Conservation (phyloP, 306 rosid species). For the Hippophae gyantsensis region DNA sequence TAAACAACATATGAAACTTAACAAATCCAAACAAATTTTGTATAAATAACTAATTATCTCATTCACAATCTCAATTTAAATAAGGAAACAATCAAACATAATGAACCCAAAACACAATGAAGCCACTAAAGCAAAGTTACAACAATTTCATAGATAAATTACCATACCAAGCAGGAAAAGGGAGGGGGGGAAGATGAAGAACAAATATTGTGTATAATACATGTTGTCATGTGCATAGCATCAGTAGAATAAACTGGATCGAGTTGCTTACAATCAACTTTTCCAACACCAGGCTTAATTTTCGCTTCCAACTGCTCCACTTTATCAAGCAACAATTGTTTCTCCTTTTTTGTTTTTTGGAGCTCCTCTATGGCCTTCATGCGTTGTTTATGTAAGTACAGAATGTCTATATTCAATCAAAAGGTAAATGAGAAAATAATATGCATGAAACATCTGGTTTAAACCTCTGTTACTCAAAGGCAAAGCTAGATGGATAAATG, state of each 20-base stretch:
- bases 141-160: too few species aligned
- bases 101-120: neutral
- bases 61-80: neutral
- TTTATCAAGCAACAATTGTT: constrained; percentile 33
- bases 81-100: neutral
- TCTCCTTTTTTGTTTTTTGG: constrained; percentile 41
- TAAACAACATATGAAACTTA: neutral
- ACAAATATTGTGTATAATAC: too few species aligned
- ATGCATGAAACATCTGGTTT: neutral
- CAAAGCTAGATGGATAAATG: neutral
- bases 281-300: constrained; percentile 37
- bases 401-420: constrained; percentile 39
- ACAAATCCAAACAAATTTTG: neutral
- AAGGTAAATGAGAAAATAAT: constrained; percentile 3
- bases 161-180: too few species aligned
- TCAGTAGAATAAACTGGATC: neutral
- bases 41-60: neutral
- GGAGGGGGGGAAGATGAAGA: too few species aligned
- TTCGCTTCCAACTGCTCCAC: constrained; percentile 48
- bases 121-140: too few species aligned
- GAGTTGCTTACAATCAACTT: constrained; percentile 24
- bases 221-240: too few species aligned
- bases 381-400: constrained; percentile 58
- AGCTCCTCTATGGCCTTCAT: constrained; percentile 53
- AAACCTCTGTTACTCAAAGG: neutral